These are phyloP conservation scores for Heritiera fomes DNA, from an alignment of 345 rosid genomes.

Conservation along the genomic window DNA sequence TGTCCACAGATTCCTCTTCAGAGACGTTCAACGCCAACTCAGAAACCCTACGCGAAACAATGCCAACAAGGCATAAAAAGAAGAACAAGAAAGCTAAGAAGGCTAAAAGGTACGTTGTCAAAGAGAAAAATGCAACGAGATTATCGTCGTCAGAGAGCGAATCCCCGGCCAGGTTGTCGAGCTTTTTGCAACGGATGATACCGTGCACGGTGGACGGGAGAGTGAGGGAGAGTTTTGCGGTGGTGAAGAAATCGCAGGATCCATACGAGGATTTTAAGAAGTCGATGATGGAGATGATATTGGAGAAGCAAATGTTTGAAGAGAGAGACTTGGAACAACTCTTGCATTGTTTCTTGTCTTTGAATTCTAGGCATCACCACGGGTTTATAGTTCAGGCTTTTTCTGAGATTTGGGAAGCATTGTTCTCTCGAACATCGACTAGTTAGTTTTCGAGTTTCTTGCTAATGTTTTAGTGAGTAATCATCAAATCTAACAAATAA, in stretches of 20 bases:
- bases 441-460: constrained; percentile 11
- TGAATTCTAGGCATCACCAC: constrained; percentile 61
- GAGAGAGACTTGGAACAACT: constrained; percentile 66
- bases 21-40: constrained; percentile 31
- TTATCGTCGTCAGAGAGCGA: constrained; percentile 30
- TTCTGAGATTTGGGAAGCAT: constrained; percentile 52
- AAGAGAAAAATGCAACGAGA: not conserved
- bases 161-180: constrained; percentile 63
- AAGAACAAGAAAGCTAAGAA: constrained; percentile 28
- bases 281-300: constrained; percentile 80
- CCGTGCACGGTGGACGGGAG: constrained; percentile 60
- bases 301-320: constrained; percentile 61
- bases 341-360: constrained; percentile 57
- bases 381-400: constrained; percentile 53
- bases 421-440: constrained; percentile 35
- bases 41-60: constrained; percentile 27
- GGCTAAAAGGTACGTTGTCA: constrained; percentile 23
- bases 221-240: constrained; percentile 74
- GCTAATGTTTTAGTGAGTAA: no score
- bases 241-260: constrained; percentile 73
- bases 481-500: no score
- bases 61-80: not conserved
- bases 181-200: constrained; percentile 51
- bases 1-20: constrained; percentile 60
- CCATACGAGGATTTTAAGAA: constrained; percentile 64